Evolutionary conservation across 371 early-diverging fungal species (phyloP), one percentile per base, ranked within the genome.

Genomic region (Umbelopsis sp.): DNA sequence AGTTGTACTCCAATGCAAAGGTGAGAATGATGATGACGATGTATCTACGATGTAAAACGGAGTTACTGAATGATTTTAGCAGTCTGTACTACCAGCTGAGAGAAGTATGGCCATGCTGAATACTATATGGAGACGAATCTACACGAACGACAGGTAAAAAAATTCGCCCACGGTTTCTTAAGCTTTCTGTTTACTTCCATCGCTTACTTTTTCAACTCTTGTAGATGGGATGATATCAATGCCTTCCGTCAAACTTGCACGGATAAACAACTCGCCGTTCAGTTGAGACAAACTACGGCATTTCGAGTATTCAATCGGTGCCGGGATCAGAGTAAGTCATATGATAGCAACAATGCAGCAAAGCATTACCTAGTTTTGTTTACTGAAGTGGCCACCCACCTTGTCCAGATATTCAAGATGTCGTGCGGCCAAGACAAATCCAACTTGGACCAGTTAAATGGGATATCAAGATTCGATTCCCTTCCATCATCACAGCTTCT

Each of bases 401-500:
- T 12, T 41, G 16, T 57, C 16, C 32, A 35, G 29, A 25, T 16
- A 35, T 37, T 18, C 48, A 48, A 57, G 57, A 57, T 35, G 35
- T 57, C 0, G 4, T 57, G 57, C 29, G n/a, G 35, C 57, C 57
- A 35, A 29, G 57, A 0, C 57, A 57, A 35, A 35, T 57, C 12
- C 57, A 57, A 35, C 57, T 57, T 57, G 57, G 57, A 9, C 57
- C 29, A 35, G 57, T 57, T 32, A 57, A 57, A 57, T 57, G 57
- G 57, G 57, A 57, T n/a, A 35, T 57, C 57, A 57, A 57, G n/a
- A 57, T 57, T 57, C 57, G 57, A 57, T 57, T 57, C 14, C 57
- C 57, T 35, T 29, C 29, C 7, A 32, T 57, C 57, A 57, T 57
- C 35, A 35, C 22, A 32, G 57, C 22, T 16, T 37, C 57, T 3